These are phyloP conservation scores for Fusarium bactridioides DNA, from an alignment of 2,329 filamentous ascomycete species.

Conservation along the genomic window DNA sequence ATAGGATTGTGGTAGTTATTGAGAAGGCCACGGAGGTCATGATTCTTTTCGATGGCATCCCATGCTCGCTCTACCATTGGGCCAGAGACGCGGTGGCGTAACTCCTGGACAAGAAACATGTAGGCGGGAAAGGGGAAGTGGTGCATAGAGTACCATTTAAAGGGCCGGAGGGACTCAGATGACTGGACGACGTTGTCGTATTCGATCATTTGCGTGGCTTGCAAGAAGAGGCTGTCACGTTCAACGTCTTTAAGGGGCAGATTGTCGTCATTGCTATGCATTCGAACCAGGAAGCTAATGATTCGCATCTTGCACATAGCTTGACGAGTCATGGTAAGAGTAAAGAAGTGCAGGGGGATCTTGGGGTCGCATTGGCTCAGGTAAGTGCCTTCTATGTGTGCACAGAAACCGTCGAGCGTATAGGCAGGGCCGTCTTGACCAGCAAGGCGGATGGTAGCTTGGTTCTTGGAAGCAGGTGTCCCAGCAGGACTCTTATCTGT, in stretches of 20 bases:
- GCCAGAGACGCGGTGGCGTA: conserved; percentile 61
- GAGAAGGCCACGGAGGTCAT: conserved; percentile 59
- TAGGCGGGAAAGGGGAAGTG: conserved; percentile 69
- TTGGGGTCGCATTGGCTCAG: conserved; percentile 64
- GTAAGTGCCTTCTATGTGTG: conserved; percentile 64
- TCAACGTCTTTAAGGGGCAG: conserved; percentile 54
- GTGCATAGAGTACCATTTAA: conserved; percentile 66
- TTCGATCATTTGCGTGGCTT: conserved; percentile 66
- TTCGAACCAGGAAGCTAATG: conserved; percentile 61
- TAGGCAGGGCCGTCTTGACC: conserved; percentile 58
- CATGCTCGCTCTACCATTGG: conserved; percentile 66
- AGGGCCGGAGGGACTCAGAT: conserved; percentile 59
- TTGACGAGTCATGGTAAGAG: conserved; percentile 64
- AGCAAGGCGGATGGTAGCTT: conserved; percentile 55
- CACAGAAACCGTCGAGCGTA: conserved; percentile 62
- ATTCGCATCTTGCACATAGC: conserved; percentile 65
- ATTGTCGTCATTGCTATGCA: conserved; percentile 49
- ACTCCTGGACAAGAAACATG: conserved; percentile 65
- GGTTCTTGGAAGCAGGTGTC: conserved; percentile 31
- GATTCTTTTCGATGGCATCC: conserved; percentile 63
- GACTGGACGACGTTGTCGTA: conserved; percentile 65
- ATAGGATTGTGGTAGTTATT: conserved; percentile 62
- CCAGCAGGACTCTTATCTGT: conserved; percentile 40
- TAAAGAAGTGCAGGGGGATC: conserved; percentile 67
- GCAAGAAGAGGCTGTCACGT: conserved; percentile 60